A percentile compares a stretch with the other conserved stretches of the same genome.
These are phyloP conservation scores for Myxozyma monticola DNA, from an alignment of 805 yeast species.

Conservation along the genomic window DNA sequence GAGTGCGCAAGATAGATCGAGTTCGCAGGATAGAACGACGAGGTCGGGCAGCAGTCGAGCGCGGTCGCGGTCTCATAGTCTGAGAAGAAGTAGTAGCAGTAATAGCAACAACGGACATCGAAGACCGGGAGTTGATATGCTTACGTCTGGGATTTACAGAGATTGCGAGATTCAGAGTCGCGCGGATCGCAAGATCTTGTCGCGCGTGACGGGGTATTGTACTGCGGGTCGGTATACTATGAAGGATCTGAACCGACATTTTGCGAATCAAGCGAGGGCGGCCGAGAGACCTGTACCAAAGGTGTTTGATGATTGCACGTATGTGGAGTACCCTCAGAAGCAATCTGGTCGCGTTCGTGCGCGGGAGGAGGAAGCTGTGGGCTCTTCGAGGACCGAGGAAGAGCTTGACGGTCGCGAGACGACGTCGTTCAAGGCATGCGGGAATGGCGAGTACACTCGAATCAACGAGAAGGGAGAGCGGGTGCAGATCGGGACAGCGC, in stretches of 20 bases:
- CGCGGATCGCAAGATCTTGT: constrained; percentile 78
- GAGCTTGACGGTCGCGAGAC: neutral
- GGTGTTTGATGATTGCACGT: constrained; percentile 89
- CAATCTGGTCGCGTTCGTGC: neutral
- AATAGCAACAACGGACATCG: constrained; percentile 63
- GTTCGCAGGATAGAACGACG: no score
- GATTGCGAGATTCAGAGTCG: constrained; percentile 10
- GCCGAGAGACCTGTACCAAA: constrained; percentile 66
- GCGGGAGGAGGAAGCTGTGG: neutral
- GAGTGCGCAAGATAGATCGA: neutral
- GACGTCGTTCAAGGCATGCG: constrained; percentile 46
- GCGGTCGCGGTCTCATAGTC: constrained; percentile 7
- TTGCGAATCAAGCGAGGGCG: constrained; percentile 57
- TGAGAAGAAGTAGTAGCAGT: constrained; percentile 4
- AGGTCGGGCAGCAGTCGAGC: neutral
- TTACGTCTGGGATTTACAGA: constrained; percentile 7
- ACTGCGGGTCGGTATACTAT: constrained; percentile 90
- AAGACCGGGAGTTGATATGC: no score
- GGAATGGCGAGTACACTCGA: constrained; percentile 48
- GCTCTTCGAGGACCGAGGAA: neutral
- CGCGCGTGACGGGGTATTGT: constrained; percentile 94
- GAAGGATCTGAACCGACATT: constrained; percentile 85
- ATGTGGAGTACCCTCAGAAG: constrained; percentile 39
- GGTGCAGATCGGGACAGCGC: constrained; percentile 74
- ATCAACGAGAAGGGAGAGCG: constrained; percentile 95